Evolutionary conservation across 2,329 filamentous ascomycete species (phyloP), one percentile per base, ranked within the genome.

Genomic region (Pseudogymnoascus sp.): DNA sequence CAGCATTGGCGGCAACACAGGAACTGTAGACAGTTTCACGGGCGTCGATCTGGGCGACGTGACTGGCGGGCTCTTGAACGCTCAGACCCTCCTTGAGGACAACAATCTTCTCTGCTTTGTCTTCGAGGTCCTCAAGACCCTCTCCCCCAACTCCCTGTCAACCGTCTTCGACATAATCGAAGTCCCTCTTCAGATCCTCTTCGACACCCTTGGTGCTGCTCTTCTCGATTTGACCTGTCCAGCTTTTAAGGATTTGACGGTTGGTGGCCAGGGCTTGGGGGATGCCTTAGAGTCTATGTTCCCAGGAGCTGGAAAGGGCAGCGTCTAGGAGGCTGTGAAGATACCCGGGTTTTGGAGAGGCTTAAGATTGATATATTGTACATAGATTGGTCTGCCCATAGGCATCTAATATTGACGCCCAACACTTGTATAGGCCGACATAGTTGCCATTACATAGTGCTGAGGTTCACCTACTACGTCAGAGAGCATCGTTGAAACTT

Each of bases 1-100:
- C 33, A 45, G 28, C 25, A 49, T 84, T 23, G 82, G 82, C 3
- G 82, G 82, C 9, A 84, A 84, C 67, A 76, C 76, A 5, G 80
- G 81, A 22, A 74, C 72, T 3, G 75, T 79, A 16, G 79, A 84
- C 70, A 78, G 75, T 25, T 84, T 82, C 67, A 72, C 76, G 2
- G 80, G 80, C 3, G 67, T 84, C 55, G 70, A 78, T 65, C 58
- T 78, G 1, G 64, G 64, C 2, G 69, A 81, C 60, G 28, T 81
- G 14, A 78, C 77, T 9, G 75, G 76, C 19, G 78, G 78, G 55
- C 67, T 82, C 0, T 75, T 77, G 64, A 81, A 79, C 65, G 68
- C 71, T 3, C 63, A 70, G 14, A 76, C 71, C n/a, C 69, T 82
- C 0, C 67, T 78, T 2, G 64, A 82, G 61, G 78, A 76, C 14